These are phyloP conservation scores for Aurantiochytrium sp. DNA, from an alignment of 108 stramenopile genomes.

Conservation along the genomic window DNA sequence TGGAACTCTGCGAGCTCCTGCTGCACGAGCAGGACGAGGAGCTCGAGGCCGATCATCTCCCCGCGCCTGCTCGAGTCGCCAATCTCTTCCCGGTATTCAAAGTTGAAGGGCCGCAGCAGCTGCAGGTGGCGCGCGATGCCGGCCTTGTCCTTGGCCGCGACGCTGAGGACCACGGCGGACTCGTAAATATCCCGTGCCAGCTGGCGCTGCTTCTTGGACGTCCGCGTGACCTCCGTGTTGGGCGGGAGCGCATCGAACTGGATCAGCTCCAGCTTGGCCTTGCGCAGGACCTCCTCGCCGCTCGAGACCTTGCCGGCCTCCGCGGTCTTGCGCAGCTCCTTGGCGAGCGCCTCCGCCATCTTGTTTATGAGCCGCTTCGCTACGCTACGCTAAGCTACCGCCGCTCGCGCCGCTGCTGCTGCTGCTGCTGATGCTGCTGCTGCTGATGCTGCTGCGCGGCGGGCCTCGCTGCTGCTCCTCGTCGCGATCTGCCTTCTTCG, in stretches of 20 bases:
- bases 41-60: constrained; percentile 27
- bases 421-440: not conserved
- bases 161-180: not conserved
- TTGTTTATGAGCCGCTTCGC: not conserved
- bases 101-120: constrained; percentile 24
- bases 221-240: not conserved
- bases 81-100: constrained; percentile 2
- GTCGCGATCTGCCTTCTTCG: too few relatives aligned
- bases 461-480: too few relatives aligned
- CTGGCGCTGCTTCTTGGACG: constrained; percentile 6
- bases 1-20: constrained; percentile 15
- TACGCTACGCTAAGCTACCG: not conserved
- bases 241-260: constrained; percentile 16
- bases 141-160: not conserved
- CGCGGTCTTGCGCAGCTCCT: constrained; percentile 21
- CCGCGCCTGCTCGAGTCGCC: not conserved
- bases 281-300: constrained; percentile 22
- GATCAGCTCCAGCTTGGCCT: constrained; percentile 10
- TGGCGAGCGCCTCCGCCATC: constrained; percentile 19
- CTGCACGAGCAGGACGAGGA: not conserved
- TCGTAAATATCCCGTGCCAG: constrained; percentile 18
- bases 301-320: constrained; percentile 25
- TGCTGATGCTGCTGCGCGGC: too few relatives aligned
- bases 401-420: not conserved
- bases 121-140: not conserved